These are phyloP conservation scores for Gentiana straminea DNA, from an alignment of 257 asterid species.

Conservation along the genomic window DNA sequence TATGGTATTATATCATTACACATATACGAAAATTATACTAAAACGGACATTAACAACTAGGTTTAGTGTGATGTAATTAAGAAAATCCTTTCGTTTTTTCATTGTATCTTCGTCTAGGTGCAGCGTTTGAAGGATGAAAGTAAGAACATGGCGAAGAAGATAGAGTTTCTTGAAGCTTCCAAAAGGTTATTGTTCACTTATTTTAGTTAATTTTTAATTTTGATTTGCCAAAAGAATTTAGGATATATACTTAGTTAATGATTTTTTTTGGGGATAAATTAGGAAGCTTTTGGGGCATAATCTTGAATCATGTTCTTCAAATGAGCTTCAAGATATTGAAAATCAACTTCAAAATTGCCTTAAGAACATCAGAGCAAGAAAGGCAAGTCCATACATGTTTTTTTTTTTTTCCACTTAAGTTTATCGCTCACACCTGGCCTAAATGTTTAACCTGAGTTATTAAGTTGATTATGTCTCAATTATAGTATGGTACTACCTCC, in stretches of 20 bases:
- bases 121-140: slow-evolving; percentile 56
- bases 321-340: slow-evolving; percentile 55
- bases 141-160: slow-evolving; percentile 34
- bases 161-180: slow-evolving; percentile 48
- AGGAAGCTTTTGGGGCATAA: slow-evolving; percentile 69
- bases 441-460: no score
- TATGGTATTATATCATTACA: no score
- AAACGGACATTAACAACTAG: no score
- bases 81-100: no score
- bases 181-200: slow-evolving; percentile 29
- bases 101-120: slow-evolving; percentile 4
- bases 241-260: background rate
- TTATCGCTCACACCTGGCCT: no score
- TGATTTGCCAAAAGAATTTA: background rate
- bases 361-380: slow-evolving; percentile 34
- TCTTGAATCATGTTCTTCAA: slow-evolving; percentile 34
- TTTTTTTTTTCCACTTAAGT: no score
- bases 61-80: background rate
- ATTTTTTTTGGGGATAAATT: background rate
- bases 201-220: background rate
- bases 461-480: no score
- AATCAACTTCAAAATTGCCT: slow-evolving; percentile 55
- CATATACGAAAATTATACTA: no score
- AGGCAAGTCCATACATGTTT: slow-evolving; percentile 22
- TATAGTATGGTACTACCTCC: no score